Conservation (phyloP, 306 rosid species). For the Alnus glutinosa region DNA sequence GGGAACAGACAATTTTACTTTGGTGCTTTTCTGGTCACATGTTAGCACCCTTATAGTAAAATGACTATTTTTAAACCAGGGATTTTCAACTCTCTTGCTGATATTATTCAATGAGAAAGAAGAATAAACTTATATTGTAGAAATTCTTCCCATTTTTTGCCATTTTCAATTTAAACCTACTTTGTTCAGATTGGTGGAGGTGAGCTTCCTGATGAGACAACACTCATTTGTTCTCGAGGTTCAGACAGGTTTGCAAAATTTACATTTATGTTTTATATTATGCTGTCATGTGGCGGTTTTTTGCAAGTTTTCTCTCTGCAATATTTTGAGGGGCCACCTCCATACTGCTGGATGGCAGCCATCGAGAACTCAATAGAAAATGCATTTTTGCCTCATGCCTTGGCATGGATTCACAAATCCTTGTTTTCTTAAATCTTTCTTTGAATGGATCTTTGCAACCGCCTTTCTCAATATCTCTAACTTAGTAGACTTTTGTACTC, state of each 20-base stretch:
- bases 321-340: slow-evolving; percentile 24
- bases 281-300: slow-evolving; percentile 18
- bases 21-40: not conserved
- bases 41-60: not conserved
- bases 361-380: slow-evolving; percentile 14
- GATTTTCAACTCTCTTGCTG: not conserved
- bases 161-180: slow-evolving; percentile 32
- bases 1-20: slow-evolving; percentile 1
- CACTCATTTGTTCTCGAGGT: slow-evolving; percentile 75
- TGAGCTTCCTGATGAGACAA: slow-evolving; percentile 91
- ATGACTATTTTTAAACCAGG: not conserved
- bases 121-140: slow-evolving; percentile 2
- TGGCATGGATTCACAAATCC: not conserved
- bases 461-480: no score
- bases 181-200: slow-evolving; percentile 91
- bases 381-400: slow-evolving; percentile 19
- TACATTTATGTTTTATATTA: slow-evolving; percentile 17
- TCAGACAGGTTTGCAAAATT: slow-evolving; percentile 75
- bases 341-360: slow-evolving; percentile 40
- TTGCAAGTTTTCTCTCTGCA: slow-evolving; percentile 11
- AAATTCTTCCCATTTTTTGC: slow-evolving; percentile 10
- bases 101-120: slow-evolving; percentile 12
- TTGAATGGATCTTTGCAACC: no score
- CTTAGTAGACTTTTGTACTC: no score
- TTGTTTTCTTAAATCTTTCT: no score